Base-by-base conservation (phyloP, 495 filamentous ascomycete species). In the Penicillium crystallinum region DNA sequence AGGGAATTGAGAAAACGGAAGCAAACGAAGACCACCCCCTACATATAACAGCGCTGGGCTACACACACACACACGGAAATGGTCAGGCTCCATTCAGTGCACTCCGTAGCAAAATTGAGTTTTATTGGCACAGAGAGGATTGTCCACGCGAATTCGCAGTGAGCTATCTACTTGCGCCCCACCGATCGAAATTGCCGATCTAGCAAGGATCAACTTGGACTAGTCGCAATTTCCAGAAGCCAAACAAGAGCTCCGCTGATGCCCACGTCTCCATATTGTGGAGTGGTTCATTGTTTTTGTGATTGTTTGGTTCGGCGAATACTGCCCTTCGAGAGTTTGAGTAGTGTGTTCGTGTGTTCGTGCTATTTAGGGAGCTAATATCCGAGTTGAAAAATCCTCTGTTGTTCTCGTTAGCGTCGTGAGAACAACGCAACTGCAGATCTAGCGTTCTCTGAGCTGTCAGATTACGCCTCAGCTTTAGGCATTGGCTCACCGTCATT, bases 121-220 rank as follows among this genome's bases (percentile, higher is more conserved):
- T 48, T 47, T 34, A 47, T 47, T 48, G 15, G 42, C 18, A 21
- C 22, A 12, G 4, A 17, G 5, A 17, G 4, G n/a, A 2, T 7
- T 2, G 22, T 35, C 14, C 34, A 29, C 46, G 34, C 46, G 45
- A 48, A 14, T 33, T 22, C n/a, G 42, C 27, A 45, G 21, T 36
- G 46, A 38, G 34, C 48, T 50, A 33, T 50, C 48, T 50, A 49
- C 46, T 49, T 46, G 23, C 6, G 49, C 43, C 30, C 43, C 51
- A 49, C 56, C 57, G 54, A 63, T 58, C 60, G 43, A 18, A 41
- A 23, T 50, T 23, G 48, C 38, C 37, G 48, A 50, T 50, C 38
- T 35, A 63, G 57, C 54, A 55, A 43, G 54, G 54, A 55, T 59
- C 48, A 45, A 31, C 60, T 60, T 21, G 34, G 17, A 38, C 31